phyloP scores from a whole-genome alignment of 257 asterid genomes.

The Scutellaria galericulata region DNA sequence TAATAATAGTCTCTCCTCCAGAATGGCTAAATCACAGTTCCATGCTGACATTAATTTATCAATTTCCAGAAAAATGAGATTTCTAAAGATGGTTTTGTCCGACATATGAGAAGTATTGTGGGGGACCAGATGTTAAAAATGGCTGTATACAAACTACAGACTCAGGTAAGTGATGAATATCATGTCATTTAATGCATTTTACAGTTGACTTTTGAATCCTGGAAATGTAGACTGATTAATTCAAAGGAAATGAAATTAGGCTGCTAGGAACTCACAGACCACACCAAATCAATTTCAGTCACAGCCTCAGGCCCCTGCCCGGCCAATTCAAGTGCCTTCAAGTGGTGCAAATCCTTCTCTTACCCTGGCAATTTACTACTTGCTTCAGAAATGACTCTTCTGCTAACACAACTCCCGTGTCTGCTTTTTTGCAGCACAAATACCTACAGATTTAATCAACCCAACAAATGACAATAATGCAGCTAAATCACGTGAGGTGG shows the following conservation, averaged over 20 bases:
- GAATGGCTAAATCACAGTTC: slow-evolving; percentile 25
- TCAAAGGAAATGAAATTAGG: slow-evolving; percentile 51
- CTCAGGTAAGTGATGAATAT: slow-evolving; percentile 56
- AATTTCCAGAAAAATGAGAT: slow-evolving; percentile 81
- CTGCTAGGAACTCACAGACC: slow-evolving; percentile 52
- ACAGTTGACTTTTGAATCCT: slow-evolving; percentile 16
- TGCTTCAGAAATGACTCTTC: slow-evolving; percentile 25
- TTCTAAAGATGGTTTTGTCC: slow-evolving; percentile 78
- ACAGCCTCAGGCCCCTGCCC: slow-evolving; percentile 59
- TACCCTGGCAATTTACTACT: slow-evolving; percentile 26
- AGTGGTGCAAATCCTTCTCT: slow-evolving; percentile 48
- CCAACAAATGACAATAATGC: slow-evolving; percentile 48
- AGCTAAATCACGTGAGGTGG: slow-evolving; percentile 55
- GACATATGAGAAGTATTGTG: slow-evolving; percentile 82
- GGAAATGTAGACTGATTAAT: slow-evolving; percentile 31
- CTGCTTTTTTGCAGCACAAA: slow-evolving; percentile 37
- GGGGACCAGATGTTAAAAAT: slow-evolving; percentile 94
- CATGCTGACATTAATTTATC: slow-evolving; percentile 29
- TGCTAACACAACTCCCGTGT: slow-evolving; percentile 36
- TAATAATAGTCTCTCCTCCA: slow-evolving; percentile 23
- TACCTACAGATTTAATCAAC: slow-evolving; percentile 51
- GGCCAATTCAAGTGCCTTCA: slow-evolving; percentile 59
- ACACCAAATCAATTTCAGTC: slow-evolving; percentile 54
- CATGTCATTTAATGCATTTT: slow-evolving; percentile 24
- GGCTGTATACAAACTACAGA: slow-evolving; percentile 85